Evolutionary conservation across 2,329 filamentous ascomycete genomes (phyloP), one percentile per base, ranked within the genome.

Genomic region (Trematosphaeria pertusa): DNA sequence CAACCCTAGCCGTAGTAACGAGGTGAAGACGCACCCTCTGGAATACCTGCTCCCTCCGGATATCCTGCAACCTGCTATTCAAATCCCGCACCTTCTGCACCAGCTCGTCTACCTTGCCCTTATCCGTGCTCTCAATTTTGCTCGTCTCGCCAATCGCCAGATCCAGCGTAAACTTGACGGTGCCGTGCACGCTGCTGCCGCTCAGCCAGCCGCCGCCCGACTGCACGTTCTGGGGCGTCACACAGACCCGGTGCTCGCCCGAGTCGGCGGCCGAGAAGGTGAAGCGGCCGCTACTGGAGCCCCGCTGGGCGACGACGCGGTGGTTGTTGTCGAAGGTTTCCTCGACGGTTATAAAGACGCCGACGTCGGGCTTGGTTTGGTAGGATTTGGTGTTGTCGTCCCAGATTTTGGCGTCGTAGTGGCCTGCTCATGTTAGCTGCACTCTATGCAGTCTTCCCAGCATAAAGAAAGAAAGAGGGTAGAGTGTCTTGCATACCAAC

Each of bases 301-400:
- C 92, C 51, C 87, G 87, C 75, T 96, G 91, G 57, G 87, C 89
- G 54, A 97, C 89, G 52, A 99, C 89, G 55, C 92, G 91, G 83
- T 99, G 94, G 79, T 97, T 88, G 75, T 95, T 93, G 82, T 97
- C 92, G 75, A 99, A 99, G 66, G 88, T 83, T 80, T 99, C 94
- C 83, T 97, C 92, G 47, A 97, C 93, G 12, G 90, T 92, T 65
- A 97, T 95, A 76, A 87, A 89, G 72, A 97, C 88, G 75, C 83
- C 87, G 52, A 96, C 79, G 56, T 87, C 87, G 55, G 86, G 81
- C 71, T 94, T 89, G 67, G 87, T 80, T 42, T 80, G 75, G 84
- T 90, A 97, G 40, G 77, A 71, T 59, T 84, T 82, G 46, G 79
- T 76, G 59, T 86, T 77, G 47, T 89, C 83, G 73, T 94, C 87